Evolutionary conservation across 140 eudicot genomes (phyloP).

Genomic region (Erigeron philadelphicus): DNA sequence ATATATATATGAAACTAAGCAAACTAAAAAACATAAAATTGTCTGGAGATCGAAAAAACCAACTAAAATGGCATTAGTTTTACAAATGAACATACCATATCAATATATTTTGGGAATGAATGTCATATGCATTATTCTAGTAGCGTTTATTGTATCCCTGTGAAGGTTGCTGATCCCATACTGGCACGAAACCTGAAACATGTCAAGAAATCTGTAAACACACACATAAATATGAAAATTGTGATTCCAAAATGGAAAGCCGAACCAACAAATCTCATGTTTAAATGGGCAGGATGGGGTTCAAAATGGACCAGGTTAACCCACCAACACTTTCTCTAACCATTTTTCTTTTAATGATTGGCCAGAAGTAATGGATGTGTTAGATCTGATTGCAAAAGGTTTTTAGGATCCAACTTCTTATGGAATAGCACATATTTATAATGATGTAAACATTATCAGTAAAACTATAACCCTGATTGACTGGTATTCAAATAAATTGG

Average conservation of each 20-base stretch:
- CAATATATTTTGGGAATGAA: conserved; percentile 14
- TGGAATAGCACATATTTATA: no score
- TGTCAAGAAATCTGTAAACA: conserved; percentile 20
- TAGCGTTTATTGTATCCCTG: conserved; percentile 80
- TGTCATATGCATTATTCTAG: conserved; percentile 30
- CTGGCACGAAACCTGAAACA: conserved; percentile 60
- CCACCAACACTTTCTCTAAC: no score
- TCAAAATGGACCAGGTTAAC: not conserved
- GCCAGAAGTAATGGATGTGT: no score
- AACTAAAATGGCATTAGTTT: conserved; percentile 21
- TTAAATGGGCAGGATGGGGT: not conserved
- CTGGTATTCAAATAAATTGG: no score
- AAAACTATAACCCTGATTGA: no score
- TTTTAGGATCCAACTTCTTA: no score
- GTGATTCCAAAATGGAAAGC: not conserved
- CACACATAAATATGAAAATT: not conserved
- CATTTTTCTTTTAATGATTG: no score
- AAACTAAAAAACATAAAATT: conserved; percentile 25
- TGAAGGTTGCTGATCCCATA: conserved; percentile 82
- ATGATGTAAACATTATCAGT: no score
- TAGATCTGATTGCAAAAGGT: no score
- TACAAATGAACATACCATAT: conserved; percentile 34
- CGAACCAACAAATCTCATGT: not conserved
- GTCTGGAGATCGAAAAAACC: conserved; percentile 15
- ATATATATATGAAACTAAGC: conserved; percentile 27